These are phyloP conservation scores for Dichotomopilus funicola DNA, from an alignment of 2,329 filamentous ascomycete genomes.

Conservation along the genomic window DNA sequence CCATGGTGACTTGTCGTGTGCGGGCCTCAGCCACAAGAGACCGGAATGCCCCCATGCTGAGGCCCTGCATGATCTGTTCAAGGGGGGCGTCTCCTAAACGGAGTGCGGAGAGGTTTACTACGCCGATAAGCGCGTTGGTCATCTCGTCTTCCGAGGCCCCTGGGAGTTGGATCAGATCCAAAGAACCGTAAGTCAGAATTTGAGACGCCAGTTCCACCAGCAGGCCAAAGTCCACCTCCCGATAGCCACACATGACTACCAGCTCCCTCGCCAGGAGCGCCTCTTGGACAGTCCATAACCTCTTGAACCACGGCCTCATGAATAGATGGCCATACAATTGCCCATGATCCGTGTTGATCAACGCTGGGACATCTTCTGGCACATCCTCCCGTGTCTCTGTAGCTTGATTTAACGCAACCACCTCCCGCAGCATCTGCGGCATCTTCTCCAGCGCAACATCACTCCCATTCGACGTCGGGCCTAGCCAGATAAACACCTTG, in stretches of 20 bases:
- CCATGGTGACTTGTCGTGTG: neutral
- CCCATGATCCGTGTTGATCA: neutral
- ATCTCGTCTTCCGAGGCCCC: neutral
- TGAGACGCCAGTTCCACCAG: neutral
- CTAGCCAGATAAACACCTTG: slow-evolving; percentile 1
- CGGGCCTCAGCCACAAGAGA: neutral
- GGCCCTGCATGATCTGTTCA: neutral
- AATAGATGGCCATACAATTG: neutral
- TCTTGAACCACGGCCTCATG: neutral
- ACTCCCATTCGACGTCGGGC: neutral
- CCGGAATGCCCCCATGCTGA: neutral
- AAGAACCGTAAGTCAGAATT: neutral
- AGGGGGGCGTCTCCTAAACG: neutral
- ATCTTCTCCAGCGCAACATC: neutral
- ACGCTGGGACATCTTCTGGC: neutral
- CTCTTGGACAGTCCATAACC: neutral
- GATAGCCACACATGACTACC: neutral
- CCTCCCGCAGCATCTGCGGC: neutral
- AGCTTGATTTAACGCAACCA: neutral
- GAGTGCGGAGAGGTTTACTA: neutral
- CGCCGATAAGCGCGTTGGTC: neutral
- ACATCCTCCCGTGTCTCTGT: neutral
- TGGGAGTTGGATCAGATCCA: neutral
- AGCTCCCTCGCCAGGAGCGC: neutral
- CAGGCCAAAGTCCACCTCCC: neutral